Conservation (phyloP, 345 rosid species). For the Durio zibethinus region DNA sequence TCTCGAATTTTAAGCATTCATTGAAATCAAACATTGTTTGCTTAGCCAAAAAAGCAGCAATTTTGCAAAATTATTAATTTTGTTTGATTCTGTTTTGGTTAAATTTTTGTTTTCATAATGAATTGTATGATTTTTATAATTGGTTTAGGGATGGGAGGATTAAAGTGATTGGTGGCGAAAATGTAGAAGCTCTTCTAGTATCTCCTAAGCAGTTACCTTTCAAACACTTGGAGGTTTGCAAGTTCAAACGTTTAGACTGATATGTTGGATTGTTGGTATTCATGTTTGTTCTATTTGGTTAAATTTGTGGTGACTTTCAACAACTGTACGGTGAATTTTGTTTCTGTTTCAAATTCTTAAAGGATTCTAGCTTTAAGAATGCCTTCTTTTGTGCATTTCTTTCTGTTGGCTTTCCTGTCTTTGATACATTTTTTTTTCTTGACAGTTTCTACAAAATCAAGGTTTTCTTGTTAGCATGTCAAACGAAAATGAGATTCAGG, state of each 20-base stretch:
- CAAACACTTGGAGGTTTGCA: slow-evolving; percentile 69
- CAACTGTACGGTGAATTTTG: neutral
- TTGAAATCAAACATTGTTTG: slow-evolving; percentile 1
- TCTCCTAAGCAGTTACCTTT: slow-evolving; percentile 67
- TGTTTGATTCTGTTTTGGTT: neutral
- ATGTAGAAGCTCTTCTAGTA: slow-evolving; percentile 71
- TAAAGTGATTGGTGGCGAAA: slow-evolving; percentile 78
- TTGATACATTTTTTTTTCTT: slow-evolving; percentile 5
- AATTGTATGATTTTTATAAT: slow-evolving; percentile 6
- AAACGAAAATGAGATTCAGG: slow-evolving; percentile 77
- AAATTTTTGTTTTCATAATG: neutral
- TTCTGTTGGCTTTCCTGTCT: neutral
- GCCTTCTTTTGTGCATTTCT: neutral
- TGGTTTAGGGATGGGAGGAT: slow-evolving; percentile 76
- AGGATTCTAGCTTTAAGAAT: neutral
- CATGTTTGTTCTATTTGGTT: neutral
- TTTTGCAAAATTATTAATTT: neutral
- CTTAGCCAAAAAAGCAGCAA: neutral
- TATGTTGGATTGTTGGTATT: neutral
- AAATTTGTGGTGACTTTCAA: neutral
- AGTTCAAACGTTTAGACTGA: neutral
- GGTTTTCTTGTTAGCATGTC: slow-evolving; percentile 70
- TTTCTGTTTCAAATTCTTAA: neutral
- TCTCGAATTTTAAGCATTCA: slow-evolving; percentile 5
- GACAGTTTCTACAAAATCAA: slow-evolving; percentile 74